A percentile compares a stretch with the other conserved stretches of the same genome.
Evolutionary conservation across 208 protist genomes (phyloP).

Genomic region (Hexamita inflata): DNA sequence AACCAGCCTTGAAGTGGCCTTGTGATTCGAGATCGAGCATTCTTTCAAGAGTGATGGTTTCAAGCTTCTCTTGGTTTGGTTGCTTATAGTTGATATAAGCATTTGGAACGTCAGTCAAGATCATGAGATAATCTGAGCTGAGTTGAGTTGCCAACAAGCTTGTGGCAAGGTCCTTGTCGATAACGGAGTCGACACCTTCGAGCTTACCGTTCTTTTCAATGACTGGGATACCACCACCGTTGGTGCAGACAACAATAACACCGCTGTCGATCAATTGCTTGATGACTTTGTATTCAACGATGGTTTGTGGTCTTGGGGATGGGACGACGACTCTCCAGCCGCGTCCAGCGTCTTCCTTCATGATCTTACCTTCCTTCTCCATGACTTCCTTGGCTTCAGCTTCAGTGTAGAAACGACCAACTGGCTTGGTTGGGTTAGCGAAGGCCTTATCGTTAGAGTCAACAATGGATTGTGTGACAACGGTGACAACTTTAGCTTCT

Average conservation of each 20-base stretch:
- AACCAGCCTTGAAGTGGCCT: slow-evolving; percentile 39
- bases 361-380: not conserved
- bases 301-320: slow-evolving; percentile 38
- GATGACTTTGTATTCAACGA: slow-evolving; percentile 38
- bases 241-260: slow-evolving; percentile 38
- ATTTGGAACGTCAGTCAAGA: slow-evolving; percentile 42
- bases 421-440: slow-evolving; percentile 41
- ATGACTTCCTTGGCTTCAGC: slow-evolving; percentile 35
- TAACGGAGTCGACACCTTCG: slow-evolving; percentile 44
- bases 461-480: slow-evolving; percentile 40
- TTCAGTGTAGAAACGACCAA: slow-evolving; percentile 44
- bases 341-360: slow-evolving; percentile 34
- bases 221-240: slow-evolving; percentile 46
- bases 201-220: slow-evolving; percentile 29
- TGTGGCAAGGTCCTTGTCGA: slow-evolving; percentile 47
- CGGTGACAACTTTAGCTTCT: not conserved
- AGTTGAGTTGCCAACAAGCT: slow-evolving; percentile 32
- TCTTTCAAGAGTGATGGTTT: slow-evolving; percentile 22
- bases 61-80: not conserved
- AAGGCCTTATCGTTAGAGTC: slow-evolving; percentile 36
- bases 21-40: slow-evolving; percentile 15
- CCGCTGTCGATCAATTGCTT: slow-evolving; percentile 30
- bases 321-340: slow-evolving; percentile 43
- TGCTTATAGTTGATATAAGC: slow-evolving; percentile 38
- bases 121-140: slow-evolving; percentile 39